Evolutionary conservation across 768 basidiomycete genomes (phyloP).

Genomic region (Leccinum truebloodii): DNA sequence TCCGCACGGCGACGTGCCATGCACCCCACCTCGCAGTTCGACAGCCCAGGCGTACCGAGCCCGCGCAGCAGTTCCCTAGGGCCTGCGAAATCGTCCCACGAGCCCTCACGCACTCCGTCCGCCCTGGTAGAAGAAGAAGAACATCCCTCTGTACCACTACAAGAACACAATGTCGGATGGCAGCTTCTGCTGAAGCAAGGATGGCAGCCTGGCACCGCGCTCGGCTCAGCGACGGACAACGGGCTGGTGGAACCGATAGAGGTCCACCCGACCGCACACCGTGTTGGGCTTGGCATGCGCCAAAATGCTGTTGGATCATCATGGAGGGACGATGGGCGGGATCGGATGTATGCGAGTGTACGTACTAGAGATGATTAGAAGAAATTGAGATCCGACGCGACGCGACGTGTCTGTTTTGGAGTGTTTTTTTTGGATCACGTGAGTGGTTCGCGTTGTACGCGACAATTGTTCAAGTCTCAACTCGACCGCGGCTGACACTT

Average conservation of each 20-base stretch:
- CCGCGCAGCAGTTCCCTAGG: slow-evolving; percentile 26
- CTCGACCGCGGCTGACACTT: slow-evolving; percentile 38
- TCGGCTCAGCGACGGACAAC: slow-evolving; percentile 25
- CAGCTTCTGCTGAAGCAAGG: slow-evolving; percentile 71
- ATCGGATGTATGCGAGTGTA: slow-evolving; percentile 41
- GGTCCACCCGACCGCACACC: slow-evolving; percentile 40
- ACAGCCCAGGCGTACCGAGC: slow-evolving; percentile 49
- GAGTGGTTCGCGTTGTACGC: slow-evolving; percentile 39
- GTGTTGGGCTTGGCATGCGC: slow-evolving; percentile 59
- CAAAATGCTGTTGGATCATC: slow-evolving; percentile 3
- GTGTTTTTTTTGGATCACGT: slow-evolving; percentile 39
- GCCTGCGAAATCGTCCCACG: slow-evolving; percentile 7
- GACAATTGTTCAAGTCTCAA: slow-evolving; percentile 29
- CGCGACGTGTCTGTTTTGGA: slow-evolving; percentile 39
- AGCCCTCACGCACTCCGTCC: slow-evolving; percentile 25
- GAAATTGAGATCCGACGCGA: slow-evolving; percentile 8
- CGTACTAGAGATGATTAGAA: background rate
- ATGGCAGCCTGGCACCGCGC: slow-evolving; percentile 64
- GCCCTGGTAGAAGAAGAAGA: slow-evolving; percentile 19
- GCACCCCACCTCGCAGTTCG: slow-evolving; percentile 50
- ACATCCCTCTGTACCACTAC: slow-evolving; percentile 43
- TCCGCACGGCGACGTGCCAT: slow-evolving; percentile 70
- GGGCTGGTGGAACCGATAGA: slow-evolving; percentile 61
- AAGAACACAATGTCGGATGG: slow-evolving; percentile 65
- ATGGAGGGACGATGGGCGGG: slow-evolving; percentile 28